Conservation (phyloP, 805 yeast species). For the Scheffersomyces ergatensis region DNA sequence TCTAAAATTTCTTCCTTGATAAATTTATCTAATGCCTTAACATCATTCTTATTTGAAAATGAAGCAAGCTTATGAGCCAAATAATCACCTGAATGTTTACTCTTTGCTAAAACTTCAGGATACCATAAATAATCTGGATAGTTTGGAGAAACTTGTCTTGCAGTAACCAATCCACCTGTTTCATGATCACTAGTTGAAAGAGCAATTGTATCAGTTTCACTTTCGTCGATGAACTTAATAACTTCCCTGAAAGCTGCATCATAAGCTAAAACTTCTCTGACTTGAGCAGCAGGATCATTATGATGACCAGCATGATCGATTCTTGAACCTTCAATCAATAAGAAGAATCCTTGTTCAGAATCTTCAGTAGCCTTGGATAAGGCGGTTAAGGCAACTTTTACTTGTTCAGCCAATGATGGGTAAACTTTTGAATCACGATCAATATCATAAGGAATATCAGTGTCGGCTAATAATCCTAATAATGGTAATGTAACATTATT, state of each 20-base stretch:
- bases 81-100: slow-evolving; percentile 76
- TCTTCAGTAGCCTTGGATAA: slow-evolving; percentile 64
- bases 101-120: slow-evolving; percentile 71
- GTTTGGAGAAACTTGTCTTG: slow-evolving; percentile 63
- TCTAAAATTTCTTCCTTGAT: slow-evolving; percentile 54
- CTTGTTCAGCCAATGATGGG: slow-evolving; percentile 81
- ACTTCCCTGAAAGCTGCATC: slow-evolving; percentile 80
- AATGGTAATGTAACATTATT: slow-evolving; percentile 70
- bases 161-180: slow-evolving; percentile 90
- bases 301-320: slow-evolving; percentile 95
- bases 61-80: slow-evolving; percentile 46
- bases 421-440: slow-evolving; percentile 62
- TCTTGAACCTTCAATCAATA: slow-evolving; percentile 87
- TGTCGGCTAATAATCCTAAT: slow-evolving; percentile 69
- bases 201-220: slow-evolving; percentile 74
- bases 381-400: slow-evolving; percentile 68
- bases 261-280: slow-evolving; percentile 83
- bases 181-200: slow-evolving; percentile 92
- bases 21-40: slow-evolving; percentile 35
- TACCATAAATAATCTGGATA: slow-evolving; percentile 90
- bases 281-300: slow-evolving; percentile 94
- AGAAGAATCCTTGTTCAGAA: slow-evolving; percentile 80
- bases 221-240: slow-evolving; percentile 59
- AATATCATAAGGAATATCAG: slow-evolving; percentile 80
- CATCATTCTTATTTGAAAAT: slow-evolving; percentile 21